A percentile compares a stretch with the other conserved stretches of the same genome.
phyloP scores from a whole-genome alignment of 2,329 filamentous ascomycete species.

The Lachnellula willkommii region DNA sequence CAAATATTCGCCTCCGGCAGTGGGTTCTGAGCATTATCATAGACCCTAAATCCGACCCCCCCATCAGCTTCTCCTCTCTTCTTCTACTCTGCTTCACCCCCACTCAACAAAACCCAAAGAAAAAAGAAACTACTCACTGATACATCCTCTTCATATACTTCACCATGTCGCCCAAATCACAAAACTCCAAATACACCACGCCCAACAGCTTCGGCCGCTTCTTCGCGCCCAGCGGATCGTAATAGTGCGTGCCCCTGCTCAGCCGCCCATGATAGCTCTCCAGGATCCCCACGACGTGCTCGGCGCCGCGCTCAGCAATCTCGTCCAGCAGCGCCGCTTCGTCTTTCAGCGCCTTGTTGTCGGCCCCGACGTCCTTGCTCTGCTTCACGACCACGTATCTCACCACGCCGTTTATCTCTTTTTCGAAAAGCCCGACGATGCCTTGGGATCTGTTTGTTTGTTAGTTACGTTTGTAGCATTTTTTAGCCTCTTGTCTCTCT shows the following conservation, averaged over 20 bases:
- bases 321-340: neutral
- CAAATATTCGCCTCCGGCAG: neutral
- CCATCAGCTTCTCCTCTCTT: too few species aligned
- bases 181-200: neutral
- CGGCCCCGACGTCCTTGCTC: too few species aligned
- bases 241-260: neutral
- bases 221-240: neutral
- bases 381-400: too few species aligned
- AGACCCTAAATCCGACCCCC: neutral
- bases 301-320: neutral
- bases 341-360: neutral
- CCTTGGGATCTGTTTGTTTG: too few species aligned
- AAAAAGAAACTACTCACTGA: neutral
- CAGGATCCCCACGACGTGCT: neutral
- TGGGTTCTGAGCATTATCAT: neutral
- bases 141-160: neutral
- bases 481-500: too few species aligned
- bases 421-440: too few species aligned
- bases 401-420: too few species aligned
- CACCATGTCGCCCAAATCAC: neutral
- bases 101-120: too few species aligned
- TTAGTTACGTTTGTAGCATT: too few species aligned
- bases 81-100: too few species aligned
- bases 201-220: neutral
- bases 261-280: neutral